Evolutionary conservation across 257 asterid genomes (phyloP), one percentile per base, ranked within the genome.

Genomic region (Gentiana dahurica): DNA sequence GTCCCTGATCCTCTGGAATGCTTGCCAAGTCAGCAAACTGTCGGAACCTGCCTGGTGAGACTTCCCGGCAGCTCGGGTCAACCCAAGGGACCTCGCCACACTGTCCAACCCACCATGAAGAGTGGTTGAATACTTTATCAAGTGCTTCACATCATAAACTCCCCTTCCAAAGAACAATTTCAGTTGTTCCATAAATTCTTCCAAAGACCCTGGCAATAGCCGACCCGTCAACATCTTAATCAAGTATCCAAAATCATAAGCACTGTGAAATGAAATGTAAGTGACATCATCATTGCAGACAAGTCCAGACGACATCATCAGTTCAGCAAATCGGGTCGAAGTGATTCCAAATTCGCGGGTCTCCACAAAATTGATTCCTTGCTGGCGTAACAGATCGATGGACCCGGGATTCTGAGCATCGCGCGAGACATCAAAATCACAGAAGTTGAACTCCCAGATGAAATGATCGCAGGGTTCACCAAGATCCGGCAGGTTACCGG

Each of bases 1-100:
- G 58, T 64, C 71, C 73, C 65, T 76, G 60, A 88, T 69, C 67
- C 55, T 77, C 73, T 79, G 77, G 49, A 81, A 86, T 4, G 83
- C 78, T 41, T 79, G 91, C 95, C 87, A 80, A 0, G 95, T 88
- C 52, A 83, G 73, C 67, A 88, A 65, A 70, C 97, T 88, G 70
- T 88, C 95, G 1, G 97, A 88, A 5, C 97, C 95, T 0, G 97
- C 94, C 75, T 85, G 97, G 70, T 89, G 97, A 50, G 81, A 71
- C 65, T 62, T 74, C 15, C 97, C 97, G 0, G 77, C 94, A 0
- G 58, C 75, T 49, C 97, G 77, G 49, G 46, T 60, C 64, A 86
- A 73, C 35, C 67, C 77, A 6, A 86, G 87, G 32, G 81, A 64
- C 63, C 54, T 66, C 0, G 94, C 92, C 65, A 86, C 76, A 55